Conservation (phyloP, 345 rosid genomes). For the Citrus australasica region DNA sequence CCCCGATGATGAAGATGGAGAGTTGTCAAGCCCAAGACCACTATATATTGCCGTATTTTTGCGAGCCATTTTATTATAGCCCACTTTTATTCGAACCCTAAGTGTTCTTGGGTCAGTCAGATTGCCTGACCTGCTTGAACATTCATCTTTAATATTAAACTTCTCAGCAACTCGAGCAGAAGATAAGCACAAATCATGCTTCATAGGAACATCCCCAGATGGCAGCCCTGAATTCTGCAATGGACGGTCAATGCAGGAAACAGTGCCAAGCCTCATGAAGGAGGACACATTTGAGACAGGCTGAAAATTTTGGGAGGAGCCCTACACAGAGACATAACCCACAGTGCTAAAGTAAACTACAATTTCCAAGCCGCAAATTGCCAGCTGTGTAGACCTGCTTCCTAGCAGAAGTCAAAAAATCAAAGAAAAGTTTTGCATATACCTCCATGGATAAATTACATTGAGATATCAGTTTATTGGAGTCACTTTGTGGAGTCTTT, state of each 20-base stretch:
- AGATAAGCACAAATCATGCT: constrained; percentile 21
- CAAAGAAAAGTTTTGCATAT: constrained; percentile 16
- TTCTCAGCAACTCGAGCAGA: constrained; percentile 29
- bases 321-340: constrained; percentile 37
- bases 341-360: constrained; percentile 20
- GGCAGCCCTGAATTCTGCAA: constrained; percentile 17
- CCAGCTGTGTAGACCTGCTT: constrained; percentile 7
- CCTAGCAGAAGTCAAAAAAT: constrained; percentile 5
- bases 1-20: constrained; percentile 51
- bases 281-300: constrained; percentile 29
- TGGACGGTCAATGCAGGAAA: constrained; percentile 11
- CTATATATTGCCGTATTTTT: constrained; percentile 48
- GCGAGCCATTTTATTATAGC: constrained; percentile 36
- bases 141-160: constrained; percentile 26
- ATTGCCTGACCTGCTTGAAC: constrained; percentile 27
- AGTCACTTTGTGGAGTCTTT: constrained; percentile 33
- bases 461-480: constrained; percentile 24
- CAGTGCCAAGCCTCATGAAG: constrained; percentile 18
- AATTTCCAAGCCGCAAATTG: constrained; percentile 6
- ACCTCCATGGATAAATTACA: constrained; percentile 43
- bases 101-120: constrained; percentile 38
- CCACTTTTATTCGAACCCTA: constrained; percentile 58
- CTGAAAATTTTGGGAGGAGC: constrained; percentile 36
- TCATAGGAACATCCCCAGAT: constrained; percentile 28
- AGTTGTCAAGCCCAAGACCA: constrained; percentile 56